These are phyloP conservation scores for Trichocladium antarcticum DNA, from an alignment of 495 filamentous ascomycete species.

Conservation along the genomic window DNA sequence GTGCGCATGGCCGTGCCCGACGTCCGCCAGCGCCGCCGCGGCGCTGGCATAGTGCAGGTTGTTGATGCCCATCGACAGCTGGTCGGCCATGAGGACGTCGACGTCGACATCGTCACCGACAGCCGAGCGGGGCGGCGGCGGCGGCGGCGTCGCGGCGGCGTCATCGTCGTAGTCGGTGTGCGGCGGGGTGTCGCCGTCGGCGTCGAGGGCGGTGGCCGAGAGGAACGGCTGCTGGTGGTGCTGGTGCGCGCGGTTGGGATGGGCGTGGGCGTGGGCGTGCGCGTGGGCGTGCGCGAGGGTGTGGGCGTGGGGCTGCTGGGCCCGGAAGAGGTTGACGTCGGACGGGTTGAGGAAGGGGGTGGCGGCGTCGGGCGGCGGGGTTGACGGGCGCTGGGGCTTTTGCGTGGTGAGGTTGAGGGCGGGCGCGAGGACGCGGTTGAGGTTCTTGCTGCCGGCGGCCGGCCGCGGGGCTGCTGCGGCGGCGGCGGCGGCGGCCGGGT, in stretches of 20 bases:
- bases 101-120: neutral
- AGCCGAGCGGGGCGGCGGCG: conserved; percentile 6
- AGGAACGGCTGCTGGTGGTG: neutral
- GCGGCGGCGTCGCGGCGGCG: conserved; percentile 19
- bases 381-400: conserved; percentile 21
- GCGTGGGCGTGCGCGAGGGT: neutral
- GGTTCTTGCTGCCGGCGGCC: neutral
- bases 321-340: neutral
- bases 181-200: conserved; percentile 4
- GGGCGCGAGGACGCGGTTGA: conserved; percentile 10
- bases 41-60: neutral
- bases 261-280: neutral
- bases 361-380: conserved; percentile 35
- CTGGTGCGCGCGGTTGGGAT: too few species aligned
- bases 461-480: conserved; percentile 8
- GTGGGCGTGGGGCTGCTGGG: neutral
- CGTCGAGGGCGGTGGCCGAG: neutral
- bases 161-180: conserved; percentile 16
- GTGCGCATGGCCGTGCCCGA: neutral
- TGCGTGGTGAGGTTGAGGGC: conserved; percentile 9
- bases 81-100: conserved; percentile 7
- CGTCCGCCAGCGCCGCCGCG: neutral
- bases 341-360: conserved; percentile 7
- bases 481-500: neutral
- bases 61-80: neutral